Evolutionary conservation across 192 early-diverging fungal genomes (phyloP).

Genomic region (Mortierella antarctica): DNA sequence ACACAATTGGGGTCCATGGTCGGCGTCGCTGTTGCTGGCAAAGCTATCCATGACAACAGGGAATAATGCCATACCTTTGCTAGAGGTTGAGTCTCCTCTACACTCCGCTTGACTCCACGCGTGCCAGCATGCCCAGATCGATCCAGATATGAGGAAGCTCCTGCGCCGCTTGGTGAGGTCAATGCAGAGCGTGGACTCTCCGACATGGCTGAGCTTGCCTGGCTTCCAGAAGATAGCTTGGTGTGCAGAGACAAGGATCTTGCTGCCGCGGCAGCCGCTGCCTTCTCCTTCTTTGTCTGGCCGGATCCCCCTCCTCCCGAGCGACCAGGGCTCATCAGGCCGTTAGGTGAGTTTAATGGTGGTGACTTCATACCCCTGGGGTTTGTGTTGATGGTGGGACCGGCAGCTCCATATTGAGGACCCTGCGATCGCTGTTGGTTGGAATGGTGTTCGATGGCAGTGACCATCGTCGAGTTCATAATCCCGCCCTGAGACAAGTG

Average conservation of each 20-base stretch:
- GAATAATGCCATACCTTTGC: slow-evolving; percentile 19
- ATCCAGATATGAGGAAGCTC: neutral
- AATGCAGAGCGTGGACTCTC: slow-evolving; percentile 31
- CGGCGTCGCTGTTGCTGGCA: too few species aligned
- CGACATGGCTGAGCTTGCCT: slow-evolving; percentile 12
- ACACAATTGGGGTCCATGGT: too few species aligned
- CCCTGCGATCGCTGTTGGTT: slow-evolving; percentile 39
- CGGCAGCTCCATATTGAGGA: slow-evolving; percentile 23
- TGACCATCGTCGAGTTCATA: slow-evolving; percentile 54
- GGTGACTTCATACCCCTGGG: slow-evolving; percentile 31
- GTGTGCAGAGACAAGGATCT: slow-evolving; percentile 37
- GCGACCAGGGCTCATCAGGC: slow-evolving; percentile 14
- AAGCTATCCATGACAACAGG: too few species aligned
- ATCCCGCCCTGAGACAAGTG: slow-evolving; percentile 30
- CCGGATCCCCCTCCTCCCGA: slow-evolving; percentile 9
- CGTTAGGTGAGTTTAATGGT: slow-evolving; percentile 24
- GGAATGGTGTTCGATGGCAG: slow-evolving; percentile 52
- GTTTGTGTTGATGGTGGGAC: slow-evolving; percentile 3
- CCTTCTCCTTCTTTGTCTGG: slow-evolving; percentile 32
- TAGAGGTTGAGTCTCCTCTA: slow-evolving; percentile 11
- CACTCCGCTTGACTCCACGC: slow-evolving; percentile 32
- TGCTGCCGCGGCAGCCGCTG: slow-evolving; percentile 10
- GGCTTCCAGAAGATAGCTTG: slow-evolving; percentile 11
- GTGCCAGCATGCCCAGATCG: neutral
- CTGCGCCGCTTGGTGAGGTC: slow-evolving; percentile 15